These are phyloP conservation scores for Oemleria cerasiformis DNA, from an alignment of 306 rosid species.

Conservation along the genomic window DNA sequence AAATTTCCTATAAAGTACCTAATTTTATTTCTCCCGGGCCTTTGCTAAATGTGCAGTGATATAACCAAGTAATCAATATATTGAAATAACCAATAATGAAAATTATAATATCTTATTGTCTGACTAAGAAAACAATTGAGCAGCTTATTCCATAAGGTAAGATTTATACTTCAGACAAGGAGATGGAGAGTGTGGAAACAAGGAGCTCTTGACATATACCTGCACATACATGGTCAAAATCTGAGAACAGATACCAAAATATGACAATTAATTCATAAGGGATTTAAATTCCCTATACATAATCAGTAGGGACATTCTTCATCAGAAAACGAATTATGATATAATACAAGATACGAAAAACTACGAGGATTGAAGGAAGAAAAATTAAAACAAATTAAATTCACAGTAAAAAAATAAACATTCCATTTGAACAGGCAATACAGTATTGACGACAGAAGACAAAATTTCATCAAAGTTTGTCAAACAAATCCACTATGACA, in stretches of 20 bases:
- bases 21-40: background rate
- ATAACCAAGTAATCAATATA: background rate
- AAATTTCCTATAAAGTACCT: background rate
- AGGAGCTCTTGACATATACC: constrained; percentile 72
- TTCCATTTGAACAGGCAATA: background rate
- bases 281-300: background rate
- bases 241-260: background rate
- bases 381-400: background rate
- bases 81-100: background rate
- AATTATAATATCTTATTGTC: background rate
- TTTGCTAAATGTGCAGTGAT: background rate
- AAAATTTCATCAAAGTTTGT: background rate
- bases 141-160: background rate
- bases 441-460: background rate
- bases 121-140: background rate
- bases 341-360: background rate
- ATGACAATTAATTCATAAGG: background rate
- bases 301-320: background rate
- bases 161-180: constrained; percentile 53
- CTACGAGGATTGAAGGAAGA: background rate
- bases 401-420: background rate
- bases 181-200: constrained; percentile 82
- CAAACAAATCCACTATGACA: background rate
- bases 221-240: background rate
- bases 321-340: background rate